Conservation (phyloP, 768 basidiomycete genomes). For the Glaciozyma martinii region DNA sequence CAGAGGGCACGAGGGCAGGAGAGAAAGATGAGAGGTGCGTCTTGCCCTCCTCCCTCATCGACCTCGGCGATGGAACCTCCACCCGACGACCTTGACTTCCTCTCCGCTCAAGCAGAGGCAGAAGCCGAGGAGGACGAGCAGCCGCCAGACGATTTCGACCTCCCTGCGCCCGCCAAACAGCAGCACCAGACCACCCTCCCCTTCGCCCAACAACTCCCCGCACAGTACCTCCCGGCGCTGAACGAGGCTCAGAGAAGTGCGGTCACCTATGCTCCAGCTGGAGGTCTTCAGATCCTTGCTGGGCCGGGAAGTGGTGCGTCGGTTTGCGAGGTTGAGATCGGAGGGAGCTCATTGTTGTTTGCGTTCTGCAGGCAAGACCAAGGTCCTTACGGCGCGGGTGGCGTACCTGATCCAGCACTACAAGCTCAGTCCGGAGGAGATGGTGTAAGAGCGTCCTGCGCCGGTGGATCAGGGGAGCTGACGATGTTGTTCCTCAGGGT, state of each 20-base stretch:
- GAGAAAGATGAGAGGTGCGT: no score
- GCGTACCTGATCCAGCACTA: slow-evolving; percentile 39
- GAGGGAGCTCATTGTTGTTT: neutral
- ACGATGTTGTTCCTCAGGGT: slow-evolving; percentile 9
- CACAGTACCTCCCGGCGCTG: slow-evolving; percentile 9
- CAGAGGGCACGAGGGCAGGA: no score
- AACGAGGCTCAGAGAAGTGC: slow-evolving; percentile 25
- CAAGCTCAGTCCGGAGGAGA: slow-evolving; percentile 35
- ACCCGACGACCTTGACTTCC: no score
- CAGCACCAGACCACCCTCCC: no score
- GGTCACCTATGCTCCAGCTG: slow-evolving; percentile 6
- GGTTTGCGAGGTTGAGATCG: neutral
- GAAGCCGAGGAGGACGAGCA: no score
- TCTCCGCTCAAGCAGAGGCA: no score
- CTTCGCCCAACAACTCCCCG: no score
- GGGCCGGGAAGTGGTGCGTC: slow-evolving; percentile 30
- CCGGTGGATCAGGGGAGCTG: neutral
- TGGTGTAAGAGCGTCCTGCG: slow-evolving; percentile 26
- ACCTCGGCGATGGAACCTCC: no score
- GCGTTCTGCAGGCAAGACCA: slow-evolving; percentile 38
- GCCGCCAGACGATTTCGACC: no score
- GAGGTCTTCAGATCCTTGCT: slow-evolving; percentile 30
- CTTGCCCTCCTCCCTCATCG: no score
- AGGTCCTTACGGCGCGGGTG: slow-evolving; percentile 41
- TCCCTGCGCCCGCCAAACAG: no score